phyloP scores from a whole-genome alignment of 129 eudicot species.

The Tagetes patula region DNA sequence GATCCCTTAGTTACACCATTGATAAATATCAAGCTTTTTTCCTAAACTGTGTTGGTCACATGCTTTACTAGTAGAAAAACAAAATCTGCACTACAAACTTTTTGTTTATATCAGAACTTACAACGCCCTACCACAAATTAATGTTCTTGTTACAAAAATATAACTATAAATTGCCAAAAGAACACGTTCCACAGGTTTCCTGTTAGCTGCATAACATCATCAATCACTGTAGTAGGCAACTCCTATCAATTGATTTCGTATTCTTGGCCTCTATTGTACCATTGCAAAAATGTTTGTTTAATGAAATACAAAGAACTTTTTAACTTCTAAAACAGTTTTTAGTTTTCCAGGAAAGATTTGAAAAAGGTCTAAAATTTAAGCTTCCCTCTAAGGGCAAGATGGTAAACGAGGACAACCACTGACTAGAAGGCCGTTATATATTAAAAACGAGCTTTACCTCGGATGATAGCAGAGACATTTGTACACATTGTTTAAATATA shows the following conservation, averaged over 20 bases:
- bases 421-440: slow-evolving; percentile 15
- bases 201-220: neutral
- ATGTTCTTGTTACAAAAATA: neutral
- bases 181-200: neutral
- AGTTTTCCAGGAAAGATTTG: neutral
- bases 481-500: slow-evolving; percentile 24
- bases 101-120: neutral
- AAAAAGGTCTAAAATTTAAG: neutral
- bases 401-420: slow-evolving; percentile 1
- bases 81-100: neutral
- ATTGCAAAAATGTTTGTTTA: slow-evolving; percentile 8
- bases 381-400: slow-evolving; percentile 3
- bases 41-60: no score
- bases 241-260: neutral
- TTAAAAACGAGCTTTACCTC: slow-evolving; percentile 11
- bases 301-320: neutral
- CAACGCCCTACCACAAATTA: neutral
- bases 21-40: no score
- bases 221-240: neutral
- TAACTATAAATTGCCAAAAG: slow-evolving; percentile 2
- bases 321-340: neutral
- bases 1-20: neutral
- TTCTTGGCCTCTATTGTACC: neutral
- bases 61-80: neutral
- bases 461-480: slow-evolving; percentile 20